A percentile compares a stretch with the other conserved stretches of the same genome.
These are phyloP conservation scores for Termitomyces sp. DNA, from an alignment of 768 basidiomycete genomes.

Conservation along the genomic window DNA sequence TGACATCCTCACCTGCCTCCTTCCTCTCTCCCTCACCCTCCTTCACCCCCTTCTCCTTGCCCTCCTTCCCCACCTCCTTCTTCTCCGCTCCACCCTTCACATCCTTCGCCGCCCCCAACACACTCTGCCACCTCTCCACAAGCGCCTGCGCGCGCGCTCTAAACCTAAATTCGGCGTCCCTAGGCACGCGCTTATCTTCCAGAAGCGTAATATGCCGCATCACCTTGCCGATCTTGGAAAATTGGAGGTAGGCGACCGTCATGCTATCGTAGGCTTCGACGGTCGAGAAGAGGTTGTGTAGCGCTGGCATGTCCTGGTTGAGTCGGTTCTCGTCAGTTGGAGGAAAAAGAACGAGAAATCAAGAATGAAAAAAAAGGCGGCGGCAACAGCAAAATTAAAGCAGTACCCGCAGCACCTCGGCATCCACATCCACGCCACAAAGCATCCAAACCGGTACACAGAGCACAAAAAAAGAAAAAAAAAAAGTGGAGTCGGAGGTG, in stretches of 20 bases:
- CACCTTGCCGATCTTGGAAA: slow-evolving; percentile 74
- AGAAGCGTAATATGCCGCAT: slow-evolving; percentile 73
- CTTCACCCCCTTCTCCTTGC: no score
- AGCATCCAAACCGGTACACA: no score
- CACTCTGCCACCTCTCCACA: slow-evolving; percentile 58
- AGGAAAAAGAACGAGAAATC: no score
- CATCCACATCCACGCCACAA: no score
- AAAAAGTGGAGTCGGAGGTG: no score
- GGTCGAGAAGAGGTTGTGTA: slow-evolving; percentile 61
- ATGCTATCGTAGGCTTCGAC: slow-evolving; percentile 70
- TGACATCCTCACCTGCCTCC: background rate
- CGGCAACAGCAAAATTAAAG: no score
- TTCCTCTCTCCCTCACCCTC: background rate
- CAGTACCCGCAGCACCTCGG: no score
- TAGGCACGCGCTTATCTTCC: slow-evolving; percentile 43
- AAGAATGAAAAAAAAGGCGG: no score
- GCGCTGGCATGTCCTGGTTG: slow-evolving; percentile 73
- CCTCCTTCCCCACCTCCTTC: no score
- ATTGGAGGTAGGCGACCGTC: slow-evolving; percentile 69
- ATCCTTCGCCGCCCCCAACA: slow-evolving; percentile 24
- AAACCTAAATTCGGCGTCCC: slow-evolving; percentile 54
- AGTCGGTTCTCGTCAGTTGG: no score
- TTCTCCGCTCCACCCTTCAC: no score
- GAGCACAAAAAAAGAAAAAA: no score
- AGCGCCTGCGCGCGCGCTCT: slow-evolving; percentile 58